Base-by-base conservation (phyloP, 345 rosid genomes). In the Leavenworthia alabamica region DNA sequence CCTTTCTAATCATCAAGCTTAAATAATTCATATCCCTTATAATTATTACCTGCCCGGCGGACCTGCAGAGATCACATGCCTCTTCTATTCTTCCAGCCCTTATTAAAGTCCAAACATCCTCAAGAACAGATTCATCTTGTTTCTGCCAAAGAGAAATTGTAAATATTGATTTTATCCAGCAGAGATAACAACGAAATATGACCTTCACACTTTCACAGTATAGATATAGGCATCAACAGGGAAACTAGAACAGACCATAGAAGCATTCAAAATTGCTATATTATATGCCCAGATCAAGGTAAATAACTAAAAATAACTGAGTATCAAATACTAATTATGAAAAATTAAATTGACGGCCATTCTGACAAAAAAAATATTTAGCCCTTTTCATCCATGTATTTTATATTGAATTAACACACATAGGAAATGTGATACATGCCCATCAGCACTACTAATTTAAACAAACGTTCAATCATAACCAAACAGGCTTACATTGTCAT, bases 1-100 rank as follows among this genome's bases (percentile, higher is more conserved):
- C 13, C 20, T 71, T 43, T 56, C 15, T 57, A 39, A 49, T 24
- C 37, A 43, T 33, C 23, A 60, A 22, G 39, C 26, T 50, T 57
- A 31, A 24, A 63, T 14, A 56, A 22, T 15, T n/a, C 26, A 48
- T 49, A 64, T 20, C 33, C 40, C 23, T 50, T 41, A 26, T 32
- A 13, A 14, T 51, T 5, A 58, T 53, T 75, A 93, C 99, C 96
- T 93, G 97, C 68, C 97, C 96, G 50, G 96, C 99, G 22, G 97
- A 87, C 49, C 87, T 84, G 82, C 99, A 93, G 67, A 93, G 91
- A 36, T 80, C 83, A 59, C 90, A 85, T 62, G 99, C 99, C 82
- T 93, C 95, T 48, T 83, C 86, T 39, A 82, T 59, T 79, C 99
- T 83, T 68, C 99, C 99, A 43, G 97, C 99, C 83, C 94, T 82